These are phyloP conservation scores for Psidium friedrichsthalianum DNA, from an alignment of 345 rosid species.

Conservation along the genomic window DNA sequence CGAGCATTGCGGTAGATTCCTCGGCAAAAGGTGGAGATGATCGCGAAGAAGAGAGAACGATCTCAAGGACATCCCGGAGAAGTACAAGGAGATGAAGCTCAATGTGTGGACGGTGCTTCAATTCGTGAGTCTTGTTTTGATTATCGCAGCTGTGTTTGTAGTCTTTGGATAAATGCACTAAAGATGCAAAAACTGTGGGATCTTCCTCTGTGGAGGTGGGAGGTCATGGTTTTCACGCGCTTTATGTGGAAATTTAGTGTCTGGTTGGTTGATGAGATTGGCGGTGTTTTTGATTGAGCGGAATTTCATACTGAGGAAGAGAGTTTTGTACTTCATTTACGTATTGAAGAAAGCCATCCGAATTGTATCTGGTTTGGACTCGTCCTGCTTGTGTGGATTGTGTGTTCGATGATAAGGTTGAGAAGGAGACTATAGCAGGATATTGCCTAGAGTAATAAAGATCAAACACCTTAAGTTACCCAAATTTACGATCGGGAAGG, in stretches of 20 bases:
- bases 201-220: slow-evolving; percentile 47
- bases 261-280: slow-evolving; percentile 27
- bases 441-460: slow-evolving; percentile 26
- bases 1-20: not conserved
- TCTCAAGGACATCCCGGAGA: slow-evolving; percentile 22
- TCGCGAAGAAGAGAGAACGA: not conserved
- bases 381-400: slow-evolving; percentile 25
- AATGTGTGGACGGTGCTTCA: slow-evolving; percentile 12
- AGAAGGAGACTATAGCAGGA: slow-evolving; percentile 17
- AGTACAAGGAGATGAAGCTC: slow-evolving; percentile 4
- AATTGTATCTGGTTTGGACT: slow-evolving; percentile 12
- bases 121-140: slow-evolving; percentile 15
- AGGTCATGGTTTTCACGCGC: slow-evolving; percentile 23
- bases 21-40: not conserved
- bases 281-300: slow-evolving; percentile 25
- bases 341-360: slow-evolving; percentile 30
- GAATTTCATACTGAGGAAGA: slow-evolving; percentile 26
- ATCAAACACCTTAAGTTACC: slow-evolving; percentile 24
- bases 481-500: too few species aligned
- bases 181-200: slow-evolving; percentile 24
- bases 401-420: slow-evolving; percentile 12
- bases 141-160: slow-evolving; percentile 21
- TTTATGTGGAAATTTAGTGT: slow-evolving; percentile 30
- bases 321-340: slow-evolving; percentile 42
- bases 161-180: slow-evolving; percentile 11